Conservation (phyloP, 441 rosid genomes). For the Macaranga tanarius region DNA sequence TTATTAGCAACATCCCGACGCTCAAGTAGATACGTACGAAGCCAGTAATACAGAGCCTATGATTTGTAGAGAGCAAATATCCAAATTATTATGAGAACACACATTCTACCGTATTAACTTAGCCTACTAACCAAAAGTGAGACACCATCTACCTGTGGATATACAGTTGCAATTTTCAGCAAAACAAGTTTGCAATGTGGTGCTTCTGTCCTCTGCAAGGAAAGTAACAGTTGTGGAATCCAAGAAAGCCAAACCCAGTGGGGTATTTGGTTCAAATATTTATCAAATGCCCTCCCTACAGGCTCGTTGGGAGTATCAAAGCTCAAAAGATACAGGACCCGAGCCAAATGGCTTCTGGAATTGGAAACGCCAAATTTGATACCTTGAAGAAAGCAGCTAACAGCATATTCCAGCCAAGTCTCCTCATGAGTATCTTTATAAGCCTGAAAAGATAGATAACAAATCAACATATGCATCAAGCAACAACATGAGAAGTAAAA, state of each 20-base stretch:
- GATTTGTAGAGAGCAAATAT: constrained; percentile 22
- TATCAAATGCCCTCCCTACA: constrained; percentile 96
- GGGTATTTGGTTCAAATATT: constrained; percentile 91
- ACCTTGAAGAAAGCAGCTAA: constrained; percentile 99
- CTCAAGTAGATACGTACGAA: constrained; percentile 95
- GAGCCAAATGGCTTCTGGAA: constrained; percentile 96
- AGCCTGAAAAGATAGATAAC: constrained; percentile 53
- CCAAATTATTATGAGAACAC: constrained; percentile 9
- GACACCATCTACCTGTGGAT: constrained; percentile 69
- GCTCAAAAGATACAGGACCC: constrained; percentile 94
- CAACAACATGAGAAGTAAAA: constrained; percentile 17
- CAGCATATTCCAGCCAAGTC: constrained; percentile 97
- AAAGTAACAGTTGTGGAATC: constrained; percentile 97
- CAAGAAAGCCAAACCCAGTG: constrained; percentile 99
- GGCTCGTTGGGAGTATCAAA: constrained; percentile 92
- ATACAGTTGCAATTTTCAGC: constrained; percentile 78
- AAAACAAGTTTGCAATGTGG: constrained; percentile 97
- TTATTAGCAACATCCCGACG: constrained; percentile 96
- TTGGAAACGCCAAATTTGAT: constrained; percentile 94
- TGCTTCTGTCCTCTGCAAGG: constrained; percentile 97
- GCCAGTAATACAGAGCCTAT: constrained; percentile 99
- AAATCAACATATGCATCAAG: constrained; percentile 26
- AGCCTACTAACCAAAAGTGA: neutral
- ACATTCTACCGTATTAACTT: neutral
- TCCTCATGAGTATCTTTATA: constrained; percentile 85